Evolutionary conservation across 352 stramenopile species (phyloP), one percentile per base, ranked within the genome.

Genomic region (Pythium volutum): DNA sequence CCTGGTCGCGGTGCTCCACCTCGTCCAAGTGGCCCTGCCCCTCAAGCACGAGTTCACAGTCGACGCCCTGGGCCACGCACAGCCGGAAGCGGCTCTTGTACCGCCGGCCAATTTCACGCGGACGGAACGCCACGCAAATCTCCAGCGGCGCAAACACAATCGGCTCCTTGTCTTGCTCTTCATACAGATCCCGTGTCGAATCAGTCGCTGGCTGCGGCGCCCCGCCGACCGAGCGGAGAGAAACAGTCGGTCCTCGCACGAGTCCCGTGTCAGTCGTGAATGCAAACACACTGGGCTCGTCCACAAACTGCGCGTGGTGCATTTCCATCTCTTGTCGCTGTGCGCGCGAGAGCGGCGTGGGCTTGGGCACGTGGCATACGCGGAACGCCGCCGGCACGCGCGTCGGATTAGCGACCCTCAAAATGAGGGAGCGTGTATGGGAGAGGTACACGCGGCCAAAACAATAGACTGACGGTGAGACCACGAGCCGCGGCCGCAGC

Each of bases 11-110:
- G 39, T 77, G 56, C 4, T 80, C 62, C 20, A 63, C 48, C 59
- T 93, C 82, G 23, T 79, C 63, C 25, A 91, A 69, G 49, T 89
- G 82, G 1, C 82, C 81, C 18, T 76, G 69, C 23, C 84, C 84
- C 64, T 92, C 75, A 16, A 94, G 66, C 31, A 88, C 74, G 16
- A 94, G 55, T 53, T 94, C 84, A 53, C 84, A 89, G 51, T 80
- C 80, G 22, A 76, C 59, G 22, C 82, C 84, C 34, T 82, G 51
- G 23, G 74, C 69, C 3, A 94, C 81, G n/a, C 42, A 63, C 29
- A 94, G 79, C 12, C 80, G 82, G 53, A 91, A 94, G 36, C 77
- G 75, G 43, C 75, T 87, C 50, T 76, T 76, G 67, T 88, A 94
- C 18, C 62, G 70, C 20, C 57, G 69, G 3, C 59, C 67, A 18